Conservation (phyloP, 495 filamentous ascomycete genomes). For the Venustampulla echinocandica region DNA sequence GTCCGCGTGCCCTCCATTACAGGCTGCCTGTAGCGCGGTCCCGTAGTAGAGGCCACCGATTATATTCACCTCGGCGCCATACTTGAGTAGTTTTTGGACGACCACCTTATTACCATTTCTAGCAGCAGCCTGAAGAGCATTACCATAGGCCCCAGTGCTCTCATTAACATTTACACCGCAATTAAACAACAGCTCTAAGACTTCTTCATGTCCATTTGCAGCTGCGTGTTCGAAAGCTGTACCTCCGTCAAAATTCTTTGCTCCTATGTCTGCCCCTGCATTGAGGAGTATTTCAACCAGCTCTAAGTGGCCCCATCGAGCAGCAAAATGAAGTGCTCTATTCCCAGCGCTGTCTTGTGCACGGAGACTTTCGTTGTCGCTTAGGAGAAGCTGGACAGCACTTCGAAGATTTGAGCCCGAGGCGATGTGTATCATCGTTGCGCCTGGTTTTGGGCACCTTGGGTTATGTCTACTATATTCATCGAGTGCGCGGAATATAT, state of each 20-base stretch:
- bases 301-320: not conserved
- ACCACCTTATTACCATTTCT: not conserved
- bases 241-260: no score
- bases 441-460: no score
- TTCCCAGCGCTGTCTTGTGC: slow-evolving; percentile 4
- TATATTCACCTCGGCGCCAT: not conserved
- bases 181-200: slow-evolving; percentile 4
- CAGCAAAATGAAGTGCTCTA: slow-evolving; percentile 17
- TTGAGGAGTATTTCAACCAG: slow-evolving; percentile 16
- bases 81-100: slow-evolving; percentile 11
- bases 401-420: slow-evolving; percentile 6
- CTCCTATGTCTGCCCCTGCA: no score
- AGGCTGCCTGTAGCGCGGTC: not conserved
- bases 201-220: no score
- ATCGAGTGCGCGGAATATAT: no score
- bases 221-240: no score
- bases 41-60: not conserved
- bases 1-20: no score
- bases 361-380: not conserved
- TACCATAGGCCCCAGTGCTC: slow-evolving; percentile 7
- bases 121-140: not conserved
- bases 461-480: no score
- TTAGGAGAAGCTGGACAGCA: not conserved
- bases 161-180: slow-evolving; percentile 18
- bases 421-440: slow-evolving; percentile 9